Evolutionary conservation across 768 basidiomycete genomes (phyloP), one percentile per base, ranked within the genome.

Genomic region (Paxillus ammoniavirescens): DNA sequence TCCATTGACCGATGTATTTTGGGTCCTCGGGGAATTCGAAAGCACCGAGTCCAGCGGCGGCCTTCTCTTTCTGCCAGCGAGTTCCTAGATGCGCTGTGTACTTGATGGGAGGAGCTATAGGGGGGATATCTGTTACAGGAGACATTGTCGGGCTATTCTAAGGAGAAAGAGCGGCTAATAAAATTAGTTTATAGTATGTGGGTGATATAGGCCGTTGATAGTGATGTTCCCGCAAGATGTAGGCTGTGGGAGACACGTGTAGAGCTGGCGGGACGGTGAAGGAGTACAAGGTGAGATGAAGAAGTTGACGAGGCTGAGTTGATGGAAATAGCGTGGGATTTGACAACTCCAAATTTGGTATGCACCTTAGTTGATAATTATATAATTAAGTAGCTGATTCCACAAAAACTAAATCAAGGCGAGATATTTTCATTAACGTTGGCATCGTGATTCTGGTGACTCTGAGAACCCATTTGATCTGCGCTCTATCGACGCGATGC

Each of bases 11-110:
- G 42, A 97, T 87, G 55, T 75, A 78, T 66, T 84, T 89, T 10
- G 93, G 93, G 71, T 96, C 93, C 50, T 89, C 83, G 0, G 88
- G 86, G 37, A 86, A 80, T 61, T 93, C 91, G 64, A 91, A 92
- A 21, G 88, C 86, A 40, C 78, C 77, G 47, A 77, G 72, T 44
- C 83, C 87, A 42, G 91, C 89, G 53, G 89, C 87, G 48, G 87
- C 91, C 69, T 85, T 88, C 76, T 93, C 91, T 69, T 86, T 91
- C 61, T 83, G 85, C 91, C 90, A 93, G 67, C 90, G 89, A 56
- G 90, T 92, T 50, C 89, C 88, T 12, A 85, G 67, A 26, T 82
- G 86, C 3, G 87, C 79, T 30, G 70, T 73, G 67, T 91, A 91
- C 72, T 82, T 77, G 68, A 84, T 78, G n/a, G 86, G 83, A 28